A percentile compares a stretch with the other conserved stretches of the same genome.
phyloP scores from a whole-genome alignment of 305 asterid genomes.

The Withania somnifera region DNA sequence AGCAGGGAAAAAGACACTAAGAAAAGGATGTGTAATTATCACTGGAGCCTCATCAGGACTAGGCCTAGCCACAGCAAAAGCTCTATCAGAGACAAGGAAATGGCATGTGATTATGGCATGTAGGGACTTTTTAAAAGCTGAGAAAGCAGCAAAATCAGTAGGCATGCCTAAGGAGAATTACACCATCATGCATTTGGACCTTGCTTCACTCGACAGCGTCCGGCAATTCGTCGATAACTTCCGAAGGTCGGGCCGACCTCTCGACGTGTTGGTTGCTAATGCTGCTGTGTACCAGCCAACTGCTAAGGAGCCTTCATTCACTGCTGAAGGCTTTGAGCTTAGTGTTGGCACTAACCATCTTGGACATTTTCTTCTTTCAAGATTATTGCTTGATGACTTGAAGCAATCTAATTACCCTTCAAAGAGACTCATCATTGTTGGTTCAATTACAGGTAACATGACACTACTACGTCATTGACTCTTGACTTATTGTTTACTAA shows the following conservation, averaged over 20 bases:
- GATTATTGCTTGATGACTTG: constrained; percentile 73
- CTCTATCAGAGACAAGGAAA: constrained; percentile 71
- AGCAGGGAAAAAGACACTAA: constrained; percentile 60
- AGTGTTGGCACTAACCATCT: constrained; percentile 93
- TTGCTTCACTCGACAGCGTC: constrained; percentile 79
- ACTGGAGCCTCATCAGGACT: constrained; percentile 94
- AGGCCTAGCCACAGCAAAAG: constrained; percentile 85
- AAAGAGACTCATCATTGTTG: constrained; percentile 81
- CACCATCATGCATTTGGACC: constrained; percentile 87
- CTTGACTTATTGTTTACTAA: not conserved
- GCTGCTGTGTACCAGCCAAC: constrained; percentile 91
- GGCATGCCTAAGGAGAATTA: constrained; percentile 73
- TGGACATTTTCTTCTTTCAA: constrained; percentile 84
- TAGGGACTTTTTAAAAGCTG: constrained; percentile 81
- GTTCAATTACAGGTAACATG: constrained; percentile 77
- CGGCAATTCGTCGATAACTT: constrained; percentile 71
- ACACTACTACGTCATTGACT: too few relatives aligned
- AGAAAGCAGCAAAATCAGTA: constrained; percentile 68
- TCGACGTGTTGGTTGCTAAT: constrained; percentile 85
- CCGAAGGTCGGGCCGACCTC: constrained; percentile 49
- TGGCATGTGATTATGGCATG: constrained; percentile 96
- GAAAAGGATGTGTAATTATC: constrained; percentile 62
- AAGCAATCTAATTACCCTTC: constrained; percentile 72
- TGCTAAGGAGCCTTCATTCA: constrained; percentile 71
- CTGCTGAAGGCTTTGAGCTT: constrained; percentile 90